Evolutionary conservation across 306 rosid genomes (phyloP).

Genomic region (Prosopis cineraria): DNA sequence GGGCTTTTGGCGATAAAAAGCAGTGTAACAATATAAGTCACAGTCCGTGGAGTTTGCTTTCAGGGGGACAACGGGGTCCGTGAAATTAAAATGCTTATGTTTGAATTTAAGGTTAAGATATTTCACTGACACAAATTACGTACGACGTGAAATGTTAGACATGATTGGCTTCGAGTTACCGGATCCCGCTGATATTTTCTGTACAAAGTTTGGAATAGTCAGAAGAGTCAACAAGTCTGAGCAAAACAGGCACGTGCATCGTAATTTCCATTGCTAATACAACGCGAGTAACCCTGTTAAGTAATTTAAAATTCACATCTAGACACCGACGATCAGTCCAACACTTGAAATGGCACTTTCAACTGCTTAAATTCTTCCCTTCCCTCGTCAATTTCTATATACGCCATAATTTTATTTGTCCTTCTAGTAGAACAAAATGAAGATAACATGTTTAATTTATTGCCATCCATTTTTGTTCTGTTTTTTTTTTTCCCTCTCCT

Average conservation of each 20-base stretch:
- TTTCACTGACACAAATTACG: neutral
- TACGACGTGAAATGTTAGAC: neutral
- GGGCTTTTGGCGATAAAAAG: neutral
- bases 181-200: neutral
- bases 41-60: neutral
- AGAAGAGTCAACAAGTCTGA: neutral
- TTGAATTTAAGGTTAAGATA: slow-evolving; percentile 13
- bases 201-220: slow-evolving; percentile 1
- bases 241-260: slow-evolving; percentile 9
- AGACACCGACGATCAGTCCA: neutral
- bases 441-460: neutral
- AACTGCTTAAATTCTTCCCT: neutral
- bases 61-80: neutral
- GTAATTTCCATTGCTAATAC: neutral
- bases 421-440: neutral
- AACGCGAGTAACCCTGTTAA: neutral
- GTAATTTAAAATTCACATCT: slow-evolving; percentile 16
- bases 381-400: neutral
- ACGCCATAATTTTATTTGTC: slow-evolving; percentile 17
- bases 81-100: slow-evolving; percentile 5
- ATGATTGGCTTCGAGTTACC: slow-evolving; percentile 8
- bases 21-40: neutral
- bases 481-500: neutral
- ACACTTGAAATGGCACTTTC: neutral
- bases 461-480: neutral